Conservation (phyloP, 345 rosid genomes). For the Luvunga scandens region DNA sequence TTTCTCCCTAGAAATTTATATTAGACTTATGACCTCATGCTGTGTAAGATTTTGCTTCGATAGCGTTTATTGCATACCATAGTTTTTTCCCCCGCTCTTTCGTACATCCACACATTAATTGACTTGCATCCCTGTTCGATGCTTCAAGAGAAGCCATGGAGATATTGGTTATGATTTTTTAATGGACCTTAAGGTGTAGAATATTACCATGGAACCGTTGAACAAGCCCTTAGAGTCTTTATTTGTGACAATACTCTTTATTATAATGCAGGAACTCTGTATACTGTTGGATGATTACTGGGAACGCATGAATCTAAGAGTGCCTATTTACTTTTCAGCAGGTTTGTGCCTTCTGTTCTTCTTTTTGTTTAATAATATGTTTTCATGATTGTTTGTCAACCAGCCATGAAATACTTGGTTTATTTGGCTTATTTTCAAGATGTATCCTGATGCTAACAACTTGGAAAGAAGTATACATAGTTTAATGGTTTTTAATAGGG, state of each 20-base stretch:
- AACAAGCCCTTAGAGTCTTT: neutral
- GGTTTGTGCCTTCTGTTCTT: slow-evolving; percentile 41
- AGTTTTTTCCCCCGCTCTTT: neutral
- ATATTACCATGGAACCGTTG: neutral
- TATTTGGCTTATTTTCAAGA: neutral
- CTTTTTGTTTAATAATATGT: neutral
- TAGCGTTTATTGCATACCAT: neutral
- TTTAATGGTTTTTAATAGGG: neutral
- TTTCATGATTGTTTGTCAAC: neutral
- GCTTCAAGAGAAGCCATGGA: neutral
- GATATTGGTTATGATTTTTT: neutral
- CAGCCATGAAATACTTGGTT: neutral
- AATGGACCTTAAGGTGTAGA: neutral
- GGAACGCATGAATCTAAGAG: slow-evolving; percentile 89
- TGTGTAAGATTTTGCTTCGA: neutral
- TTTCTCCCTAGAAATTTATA: neutral
- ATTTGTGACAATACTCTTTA: neutral
- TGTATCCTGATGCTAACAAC: neutral
- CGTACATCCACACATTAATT: neutral
- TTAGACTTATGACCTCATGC: neutral
- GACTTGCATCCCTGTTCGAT: neutral
- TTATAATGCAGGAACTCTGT: slow-evolving; percentile 65
- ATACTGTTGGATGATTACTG: slow-evolving; percentile 94
- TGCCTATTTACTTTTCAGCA: slow-evolving; percentile 94
- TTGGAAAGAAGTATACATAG: neutral